Base-by-base conservation (phyloP, 139 green algal species). In the Tetratostichococcus sp. region DNA sequence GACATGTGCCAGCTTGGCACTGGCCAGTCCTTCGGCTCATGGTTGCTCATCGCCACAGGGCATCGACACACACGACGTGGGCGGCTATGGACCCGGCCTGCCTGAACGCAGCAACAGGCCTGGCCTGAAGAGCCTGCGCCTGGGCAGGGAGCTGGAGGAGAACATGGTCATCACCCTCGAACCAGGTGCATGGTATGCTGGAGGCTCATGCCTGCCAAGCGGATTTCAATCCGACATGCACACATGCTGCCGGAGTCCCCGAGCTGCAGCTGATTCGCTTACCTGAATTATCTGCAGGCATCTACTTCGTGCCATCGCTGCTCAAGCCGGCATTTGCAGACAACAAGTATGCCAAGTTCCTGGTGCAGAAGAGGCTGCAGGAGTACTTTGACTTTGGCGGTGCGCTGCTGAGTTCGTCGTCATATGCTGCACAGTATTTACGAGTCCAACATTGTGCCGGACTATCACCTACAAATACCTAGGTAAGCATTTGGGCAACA, bases 31-130 rank as follows among this genome's bases (percentile, higher is more conserved):
- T n/a, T n/a, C n/a, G n/a, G n/a, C n/a, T n/a, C n/a, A n/a, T n/a
- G n/a, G n/a, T n/a, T n/a, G n/a, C n/a, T 2, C 2, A 26, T 26
- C 2, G 19, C 50, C 2, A 28, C 79, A 97, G 43, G 94, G 94
- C 35, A 75, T 97, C 1, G 88, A 97, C 76, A 97, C 91, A 0
- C 94, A 98, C 67, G 94, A 98, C 66, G 94, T 98, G 66, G 94
- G 94, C 22, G 94, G 94, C 4, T 98, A 96, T 75, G 58, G 28
- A 22, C 59, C 62, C 4, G 78, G 71, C 32, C 22, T 3, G 0
- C 80, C 83, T 0, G 33, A 68, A 4, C 75, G 84, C 50, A 66
- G 14, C 31, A 43, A 35, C 19, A 59, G 77, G 23, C 87, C 87
- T 26, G 90, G 90, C 28, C 86, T 86, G 43, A 80, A 75, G 30